Conservation (phyloP, 2,329 filamentous ascomycete species). For the Aspergillus pseudoterreus region DNA sequence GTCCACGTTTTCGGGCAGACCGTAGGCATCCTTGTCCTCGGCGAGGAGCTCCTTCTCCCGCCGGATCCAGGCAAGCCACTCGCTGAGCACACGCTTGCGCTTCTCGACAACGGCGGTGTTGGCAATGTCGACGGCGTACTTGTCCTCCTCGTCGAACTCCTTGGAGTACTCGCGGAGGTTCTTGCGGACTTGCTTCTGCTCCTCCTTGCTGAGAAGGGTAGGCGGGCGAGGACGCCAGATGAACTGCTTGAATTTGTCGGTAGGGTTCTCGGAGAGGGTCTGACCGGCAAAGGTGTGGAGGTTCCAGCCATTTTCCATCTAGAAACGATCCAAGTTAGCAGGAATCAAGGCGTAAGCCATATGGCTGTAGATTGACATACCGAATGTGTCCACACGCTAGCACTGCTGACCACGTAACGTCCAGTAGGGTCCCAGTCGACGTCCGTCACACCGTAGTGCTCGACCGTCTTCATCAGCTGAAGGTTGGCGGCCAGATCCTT, state of each 20-base stretch:
- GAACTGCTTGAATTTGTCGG: constrained; percentile 98
- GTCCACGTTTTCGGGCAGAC: constrained; percentile 63
- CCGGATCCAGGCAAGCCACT: constrained; percentile 85
- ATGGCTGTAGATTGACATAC: constrained; percentile 53
- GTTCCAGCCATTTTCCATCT: constrained; percentile 99
- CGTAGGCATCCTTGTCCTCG: constrained; percentile 66
- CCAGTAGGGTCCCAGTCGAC: constrained; percentile 98
- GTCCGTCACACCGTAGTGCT: constrained; percentile 97
- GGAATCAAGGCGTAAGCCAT: background rate
- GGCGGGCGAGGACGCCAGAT: constrained; percentile 87
- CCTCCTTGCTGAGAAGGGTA: constrained; percentile 90
- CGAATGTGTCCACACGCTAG: constrained; percentile 91
- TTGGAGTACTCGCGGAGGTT: constrained; percentile 96
- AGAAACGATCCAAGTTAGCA: constrained; percentile 15
- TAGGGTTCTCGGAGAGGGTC: constrained; percentile 79
- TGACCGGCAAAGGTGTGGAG: constrained; percentile 95
- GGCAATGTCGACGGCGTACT: constrained; percentile 86
- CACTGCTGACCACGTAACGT: constrained; percentile 88
- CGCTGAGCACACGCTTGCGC: constrained; percentile 74
- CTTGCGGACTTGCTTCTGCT: constrained; percentile 97
- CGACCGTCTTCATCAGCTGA: constrained; percentile 86
- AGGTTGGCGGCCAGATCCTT: constrained; percentile 94
- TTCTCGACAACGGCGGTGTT: constrained; percentile 91
- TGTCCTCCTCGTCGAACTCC: constrained; percentile 91
- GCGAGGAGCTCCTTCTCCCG: constrained; percentile 66